Evolutionary conservation across 1,284 basidiomycete genomes (phyloP).

Genomic region (Ustilago sp.): DNA sequence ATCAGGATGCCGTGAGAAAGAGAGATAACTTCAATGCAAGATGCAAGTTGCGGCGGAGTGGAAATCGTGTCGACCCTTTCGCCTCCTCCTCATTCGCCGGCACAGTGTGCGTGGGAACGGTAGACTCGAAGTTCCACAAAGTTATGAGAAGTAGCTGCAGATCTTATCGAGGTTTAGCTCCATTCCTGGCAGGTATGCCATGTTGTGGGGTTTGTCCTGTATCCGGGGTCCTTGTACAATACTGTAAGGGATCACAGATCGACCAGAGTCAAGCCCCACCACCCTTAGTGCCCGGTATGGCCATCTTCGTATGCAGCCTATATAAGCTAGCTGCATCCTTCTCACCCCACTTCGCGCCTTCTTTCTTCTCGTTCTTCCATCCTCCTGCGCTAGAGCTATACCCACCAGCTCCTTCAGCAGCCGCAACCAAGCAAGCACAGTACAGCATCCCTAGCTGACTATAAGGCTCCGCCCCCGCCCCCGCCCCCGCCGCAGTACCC

Average conservation of each 20-base stretch:
- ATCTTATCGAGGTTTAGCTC: conserved; percentile 4
- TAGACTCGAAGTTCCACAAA: neutral
- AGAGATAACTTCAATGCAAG: neutral
- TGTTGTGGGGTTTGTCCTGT: neutral
- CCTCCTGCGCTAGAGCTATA: neutral
- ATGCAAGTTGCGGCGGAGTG: conserved; percentile 15
- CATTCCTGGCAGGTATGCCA: neutral
- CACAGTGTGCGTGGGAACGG: neutral
- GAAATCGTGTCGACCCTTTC: neutral
- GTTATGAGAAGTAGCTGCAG: neutral
- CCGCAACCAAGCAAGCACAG: conserved; percentile 4
- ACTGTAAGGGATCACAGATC: neutral
- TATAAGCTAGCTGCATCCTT: conserved; percentile 6
- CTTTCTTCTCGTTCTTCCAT: neutral
- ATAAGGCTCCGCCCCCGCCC: neutral
- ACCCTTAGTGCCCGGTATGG: neutral
- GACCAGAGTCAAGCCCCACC: neutral
- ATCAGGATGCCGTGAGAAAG: neutral
- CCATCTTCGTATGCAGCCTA: conserved; percentile 4
- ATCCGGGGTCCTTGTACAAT: neutral
- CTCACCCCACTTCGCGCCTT: neutral
- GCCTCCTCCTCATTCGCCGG: neutral
- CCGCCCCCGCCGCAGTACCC: neutral
- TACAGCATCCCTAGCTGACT: conserved; percentile 5
- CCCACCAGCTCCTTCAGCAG: neutral